These are phyloP conservation scores for Kurtzmaniella natalensis DNA, from an alignment of 1,139 yeast genomes.

Conservation along the genomic window DNA sequence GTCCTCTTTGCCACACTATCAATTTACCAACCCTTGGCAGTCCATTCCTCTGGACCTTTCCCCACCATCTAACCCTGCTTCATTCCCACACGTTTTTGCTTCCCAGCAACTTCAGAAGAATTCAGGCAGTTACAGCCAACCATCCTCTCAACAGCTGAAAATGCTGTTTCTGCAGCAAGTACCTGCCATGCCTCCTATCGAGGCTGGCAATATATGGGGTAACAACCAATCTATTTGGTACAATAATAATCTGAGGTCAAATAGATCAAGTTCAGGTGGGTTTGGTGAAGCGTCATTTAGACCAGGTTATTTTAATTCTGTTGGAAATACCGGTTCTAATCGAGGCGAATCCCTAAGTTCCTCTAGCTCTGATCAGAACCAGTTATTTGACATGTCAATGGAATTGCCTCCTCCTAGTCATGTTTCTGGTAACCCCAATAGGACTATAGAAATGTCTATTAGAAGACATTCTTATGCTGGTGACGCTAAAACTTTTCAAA, in stretches of 20 bases:
- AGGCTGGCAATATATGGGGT: slow-evolving; percentile 12
- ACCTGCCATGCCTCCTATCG: slow-evolving; percentile 5
- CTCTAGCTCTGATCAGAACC: slow-evolving; percentile 7
- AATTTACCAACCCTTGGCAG: slow-evolving; percentile 8
- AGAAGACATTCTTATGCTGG: slow-evolving; percentile 29
- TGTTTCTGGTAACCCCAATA: background rate
- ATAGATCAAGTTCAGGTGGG: background rate
- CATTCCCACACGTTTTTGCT: no score
- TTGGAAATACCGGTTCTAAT: background rate
- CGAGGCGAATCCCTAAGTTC: slow-evolving; percentile 4
- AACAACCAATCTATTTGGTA: slow-evolving; percentile 7
- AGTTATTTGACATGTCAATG: slow-evolving; percentile 6
- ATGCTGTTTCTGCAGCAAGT: slow-evolving; percentile 4
- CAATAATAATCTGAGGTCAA: background rate
- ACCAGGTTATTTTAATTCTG: background rate
- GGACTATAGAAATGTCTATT: slow-evolving; percentile 10
- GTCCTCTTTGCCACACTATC: slow-evolving; percentile 4
- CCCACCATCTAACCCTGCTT: background rate
- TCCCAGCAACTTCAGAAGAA: background rate
- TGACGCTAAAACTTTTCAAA: slow-evolving; percentile 6
- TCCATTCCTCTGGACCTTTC: slow-evolving; percentile 1
- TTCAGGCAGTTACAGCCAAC: background rate
- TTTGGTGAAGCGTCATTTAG: slow-evolving; percentile 3
- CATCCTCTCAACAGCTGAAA: slow-evolving; percentile 1
- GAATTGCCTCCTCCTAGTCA: slow-evolving; percentile 1